Percentiles rank a stretch among this genome's conserved stretches.
phyloP scores from a whole-genome alignment of 495 filamentous ascomycete genomes.

The Aspergillus panamensis region DNA sequence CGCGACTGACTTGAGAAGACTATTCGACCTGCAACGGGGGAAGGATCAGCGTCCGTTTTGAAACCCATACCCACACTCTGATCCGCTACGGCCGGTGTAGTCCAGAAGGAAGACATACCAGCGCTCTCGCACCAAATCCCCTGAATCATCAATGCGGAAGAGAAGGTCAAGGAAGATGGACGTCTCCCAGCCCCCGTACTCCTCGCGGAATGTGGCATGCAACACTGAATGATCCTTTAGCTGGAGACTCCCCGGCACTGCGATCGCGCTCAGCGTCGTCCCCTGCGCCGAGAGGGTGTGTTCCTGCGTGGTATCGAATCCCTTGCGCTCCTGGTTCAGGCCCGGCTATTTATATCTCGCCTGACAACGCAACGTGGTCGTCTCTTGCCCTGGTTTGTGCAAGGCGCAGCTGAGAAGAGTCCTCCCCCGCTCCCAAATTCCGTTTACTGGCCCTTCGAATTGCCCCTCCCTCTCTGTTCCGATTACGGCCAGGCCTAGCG shows the following conservation, averaged over 20 bases:
- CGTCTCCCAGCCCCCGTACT: neutral
- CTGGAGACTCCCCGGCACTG: neutral
- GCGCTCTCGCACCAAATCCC: neutral
- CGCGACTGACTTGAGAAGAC: neutral
- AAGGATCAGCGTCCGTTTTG: neutral
- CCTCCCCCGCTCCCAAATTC: too few relatives aligned
- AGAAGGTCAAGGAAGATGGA: neutral
- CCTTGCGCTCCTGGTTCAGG: neutral
- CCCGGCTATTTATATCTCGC: neutral
- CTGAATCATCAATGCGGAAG: neutral
- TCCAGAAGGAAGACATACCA: neutral
- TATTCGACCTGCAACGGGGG: neutral
- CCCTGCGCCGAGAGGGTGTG: neutral
- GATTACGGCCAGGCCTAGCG: too few relatives aligned
- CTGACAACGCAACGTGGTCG: too few relatives aligned
- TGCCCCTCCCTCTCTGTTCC: too few relatives aligned
- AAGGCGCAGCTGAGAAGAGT: too few relatives aligned
- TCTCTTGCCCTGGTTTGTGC: too few relatives aligned
- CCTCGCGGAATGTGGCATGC: neutral
- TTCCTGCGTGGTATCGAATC: neutral
- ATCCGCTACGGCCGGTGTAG: too few relatives aligned
- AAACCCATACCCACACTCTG: too few relatives aligned
- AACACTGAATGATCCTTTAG: neutral
- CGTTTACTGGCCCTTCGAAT: too few relatives aligned
- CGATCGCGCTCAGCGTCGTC: neutral